These are phyloP conservation scores for Fraxinus baroniana DNA, from an alignment of 305 asterid genomes.

Conservation along the genomic window DNA sequence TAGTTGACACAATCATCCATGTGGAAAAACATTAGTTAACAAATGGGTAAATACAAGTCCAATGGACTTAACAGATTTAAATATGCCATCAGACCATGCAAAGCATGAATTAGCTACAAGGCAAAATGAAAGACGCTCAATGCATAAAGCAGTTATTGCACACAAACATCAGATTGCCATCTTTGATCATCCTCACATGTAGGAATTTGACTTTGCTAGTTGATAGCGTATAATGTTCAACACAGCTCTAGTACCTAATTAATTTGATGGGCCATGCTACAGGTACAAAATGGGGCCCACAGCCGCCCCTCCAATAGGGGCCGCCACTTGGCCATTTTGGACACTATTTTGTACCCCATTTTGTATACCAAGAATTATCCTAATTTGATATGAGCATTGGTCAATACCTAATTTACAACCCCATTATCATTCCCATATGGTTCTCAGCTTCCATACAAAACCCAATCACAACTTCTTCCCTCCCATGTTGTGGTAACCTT, in stretches of 20 bases:
- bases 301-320: no score
- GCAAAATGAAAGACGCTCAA: neutral
- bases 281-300: no score
- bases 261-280: no score
- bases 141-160: neutral
- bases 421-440: neutral
- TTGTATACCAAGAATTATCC: no score
- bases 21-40: neutral
- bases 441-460: neutral
- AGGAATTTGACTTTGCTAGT: neutral
- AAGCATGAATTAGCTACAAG: neutral
- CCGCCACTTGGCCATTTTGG: no score
- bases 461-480: neutral
- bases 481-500: neutral
- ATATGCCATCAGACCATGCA: neutral
- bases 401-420: neutral
- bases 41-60: neutral
- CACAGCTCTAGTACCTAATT: neutral
- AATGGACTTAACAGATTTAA: neutral
- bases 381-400: neutral
- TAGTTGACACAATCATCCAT: slow-evolving; percentile 8
- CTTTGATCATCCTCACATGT: neutral
- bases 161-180: neutral
- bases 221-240: neutral
- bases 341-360: no score